Evolutionary conservation across 2,329 filamentous ascomycete species (phyloP).

Genomic region (Sclerotinia trifoliorum): DNA sequence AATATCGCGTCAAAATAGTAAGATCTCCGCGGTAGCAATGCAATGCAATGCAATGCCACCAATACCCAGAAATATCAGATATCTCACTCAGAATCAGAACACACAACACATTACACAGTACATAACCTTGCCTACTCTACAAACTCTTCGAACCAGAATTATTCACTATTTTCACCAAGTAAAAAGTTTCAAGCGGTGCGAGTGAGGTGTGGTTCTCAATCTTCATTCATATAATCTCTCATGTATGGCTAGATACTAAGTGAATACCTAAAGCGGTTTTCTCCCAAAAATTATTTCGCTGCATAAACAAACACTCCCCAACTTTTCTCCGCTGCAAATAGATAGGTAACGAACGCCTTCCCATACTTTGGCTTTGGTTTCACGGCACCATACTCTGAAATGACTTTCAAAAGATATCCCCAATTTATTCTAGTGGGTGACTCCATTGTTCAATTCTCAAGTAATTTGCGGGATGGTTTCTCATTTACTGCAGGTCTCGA

Average conservation of each 20-base stretch:
- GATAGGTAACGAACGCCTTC: not conserved
- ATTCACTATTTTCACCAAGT: too few relatives aligned
- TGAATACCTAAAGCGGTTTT: not conserved
- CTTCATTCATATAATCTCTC: not conserved
- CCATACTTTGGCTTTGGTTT: not conserved
- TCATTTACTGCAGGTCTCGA: constrained; percentile 67
- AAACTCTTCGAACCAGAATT: too few relatives aligned
- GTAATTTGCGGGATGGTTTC: constrained; percentile 63
- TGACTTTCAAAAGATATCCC: constrained; percentile 17
- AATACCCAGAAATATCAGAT: too few relatives aligned
- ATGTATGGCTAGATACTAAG: not conserved
- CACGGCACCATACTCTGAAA: not conserved
- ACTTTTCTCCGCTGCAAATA: not conserved
- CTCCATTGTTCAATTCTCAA: constrained; percentile 74
- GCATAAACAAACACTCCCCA: not conserved
- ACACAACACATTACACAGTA: too few relatives aligned
- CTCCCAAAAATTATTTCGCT: not conserved
- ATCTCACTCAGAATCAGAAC: too few relatives aligned
- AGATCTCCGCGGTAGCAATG: too few relatives aligned
- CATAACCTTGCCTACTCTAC: too few relatives aligned
- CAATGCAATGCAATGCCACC: too few relatives aligned
- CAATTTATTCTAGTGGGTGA: constrained; percentile 87
- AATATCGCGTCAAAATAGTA: too few relatives aligned
- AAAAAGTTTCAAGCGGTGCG: not conserved
- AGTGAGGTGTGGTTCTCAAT: not conserved